Evolutionary conservation across 306 rosid species (phyloP), one percentile per base, ranked within the genome.

Genomic region (Quercus robur): DNA sequence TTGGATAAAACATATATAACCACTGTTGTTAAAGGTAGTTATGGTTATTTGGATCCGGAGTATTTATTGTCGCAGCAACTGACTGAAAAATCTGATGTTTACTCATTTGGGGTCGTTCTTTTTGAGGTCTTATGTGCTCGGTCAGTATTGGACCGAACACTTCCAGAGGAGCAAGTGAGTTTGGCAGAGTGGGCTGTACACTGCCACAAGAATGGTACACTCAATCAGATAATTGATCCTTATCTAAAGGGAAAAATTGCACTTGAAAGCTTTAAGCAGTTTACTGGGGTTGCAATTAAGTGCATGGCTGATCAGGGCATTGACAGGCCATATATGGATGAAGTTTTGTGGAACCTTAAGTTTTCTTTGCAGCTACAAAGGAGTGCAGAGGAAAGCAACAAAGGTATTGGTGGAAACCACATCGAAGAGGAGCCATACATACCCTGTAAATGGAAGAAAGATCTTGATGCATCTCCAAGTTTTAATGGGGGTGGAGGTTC

Each of bases 121-220:
- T 87, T 87, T 5, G 91, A 87, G 78, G 77, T 87, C 73, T 84
- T 87, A 31, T 87, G 91, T 23, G 91, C 91, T 67, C 88, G 88
- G 51, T 85, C 91, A 20, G 91, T 87, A 14, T 58, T 87, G 69
- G 85, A 87, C 84, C 85, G 87, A 17, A 78, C 88, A 0, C 88
- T 87, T 10, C 64, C 91, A 2, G 85, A 80, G 81, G 88, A 85
- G 83, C 88, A 85, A 80, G 91, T 82, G 77, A 85, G 88, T 80
- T 85, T 87, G 46, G 91, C 88, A 0, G 91, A 87, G 76, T 87
- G 91, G 91, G 91, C 91, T 75, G 84, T 82, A 18, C 91, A 85
- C 54, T 85, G 88, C 87, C 88, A 82, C 80, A 77, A 77, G 83
- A 85, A 85, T 55, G 91, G 91, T 75, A 78, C 71, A 31, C 85